Evolutionary conservation across 2,329 filamentous ascomycete species (phyloP).

Genomic region (Emericellopsis atlantica): DNA sequence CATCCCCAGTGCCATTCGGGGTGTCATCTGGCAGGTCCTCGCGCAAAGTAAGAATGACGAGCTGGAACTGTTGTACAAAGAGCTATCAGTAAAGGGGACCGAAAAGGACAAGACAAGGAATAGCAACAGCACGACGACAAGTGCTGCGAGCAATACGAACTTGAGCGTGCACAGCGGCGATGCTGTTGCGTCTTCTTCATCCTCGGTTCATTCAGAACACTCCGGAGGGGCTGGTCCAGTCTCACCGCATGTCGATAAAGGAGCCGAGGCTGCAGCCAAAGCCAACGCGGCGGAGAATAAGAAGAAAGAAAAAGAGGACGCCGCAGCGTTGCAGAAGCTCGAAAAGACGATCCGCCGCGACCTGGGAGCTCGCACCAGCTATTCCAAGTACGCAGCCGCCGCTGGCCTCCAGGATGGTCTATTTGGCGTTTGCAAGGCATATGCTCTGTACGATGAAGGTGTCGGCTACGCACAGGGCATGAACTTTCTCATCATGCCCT

Average conservation of each 20-base stretch:
- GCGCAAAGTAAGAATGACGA: slow-evolving; percentile 92
- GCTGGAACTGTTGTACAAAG: slow-evolving; percentile 74
- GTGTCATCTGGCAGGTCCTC: slow-evolving; percentile 97
- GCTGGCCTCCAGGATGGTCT: slow-evolving; percentile 86
- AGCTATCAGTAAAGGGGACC: slow-evolving; percentile 67
- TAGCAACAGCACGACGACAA: slow-evolving; percentile 39
- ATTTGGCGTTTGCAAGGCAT: slow-evolving; percentile 94
- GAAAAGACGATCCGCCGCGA: slow-evolving; percentile 90
- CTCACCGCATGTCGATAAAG: slow-evolving; percentile 47
- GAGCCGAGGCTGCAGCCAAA: slow-evolving; percentile 51
- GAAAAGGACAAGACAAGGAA: slow-evolving; percentile 61
- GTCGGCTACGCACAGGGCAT: slow-evolving; percentile 98
- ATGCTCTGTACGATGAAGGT: slow-evolving; percentile 85
- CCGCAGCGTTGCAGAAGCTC: slow-evolving; percentile 60
- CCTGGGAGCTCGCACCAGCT: slow-evolving; percentile 84
- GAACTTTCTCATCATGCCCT: slow-evolving; percentile 95
- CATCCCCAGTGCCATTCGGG: slow-evolving; percentile 87
- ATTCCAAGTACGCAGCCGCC: slow-evolving; percentile 87
- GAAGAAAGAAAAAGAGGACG: slow-evolving; percentile 69
- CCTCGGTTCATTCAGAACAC: slow-evolving; percentile 69
- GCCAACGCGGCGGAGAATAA: slow-evolving; percentile 59
- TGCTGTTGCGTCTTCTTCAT: slow-evolving; percentile 63
- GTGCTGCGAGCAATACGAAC: slow-evolving; percentile 39
- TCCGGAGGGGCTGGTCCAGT: slow-evolving; percentile 48
- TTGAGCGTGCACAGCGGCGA: slow-evolving; percentile 49